Evolutionary conservation across 148 eudicot genomes (phyloP), one percentile per base, ranked within the genome.

Genomic region (Drosera capensis): DNA sequence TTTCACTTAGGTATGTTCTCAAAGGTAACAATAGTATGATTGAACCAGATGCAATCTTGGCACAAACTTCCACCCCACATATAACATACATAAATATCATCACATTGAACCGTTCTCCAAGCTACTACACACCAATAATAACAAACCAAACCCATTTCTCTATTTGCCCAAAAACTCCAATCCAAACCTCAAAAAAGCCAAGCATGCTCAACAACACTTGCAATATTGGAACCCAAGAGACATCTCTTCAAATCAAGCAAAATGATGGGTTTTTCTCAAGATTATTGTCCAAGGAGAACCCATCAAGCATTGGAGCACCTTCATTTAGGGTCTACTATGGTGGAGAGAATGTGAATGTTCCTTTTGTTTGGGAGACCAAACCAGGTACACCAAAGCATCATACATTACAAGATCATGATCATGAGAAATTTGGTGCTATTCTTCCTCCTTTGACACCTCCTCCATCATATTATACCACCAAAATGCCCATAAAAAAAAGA

Each of bases 321-420:
- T 80, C 90, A 11, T 70, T 77, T 23, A 68, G 86, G 42, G 72
- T 71, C 4, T 76, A 72, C 69, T 74, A 80, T 45, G 82, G 72
- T 0, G 80, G 68, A 17, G 70, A 56, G 30, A 46, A 80, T 14
- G 58, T 74, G 11, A 50, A 74, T 3, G 71, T 86, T 20, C 95
- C 95, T 12, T 86, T 86, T 43, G 16, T 59, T 20, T 86, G 95
- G 95, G 95, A 86, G 44, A 68, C 86, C 14, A 75, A 64, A 39
- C 93, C 95, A 7, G 95, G 95, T 0, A 86, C 95, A 25, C 95
- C 95, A 1, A 86, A 81, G 34, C 79, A 80, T 71, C 1, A 75
- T 44, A 40, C 23, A 8, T n/a, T n/a, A n/a, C n/a, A n/a, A n/a
- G n/a, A n/a, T n/a, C n/a, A n/a, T n/a, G n/a, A n/a, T n/a, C n/a